Base-by-base conservation (phyloP, 768 basidiomycete species). In the Hericium rajendrae region DNA sequence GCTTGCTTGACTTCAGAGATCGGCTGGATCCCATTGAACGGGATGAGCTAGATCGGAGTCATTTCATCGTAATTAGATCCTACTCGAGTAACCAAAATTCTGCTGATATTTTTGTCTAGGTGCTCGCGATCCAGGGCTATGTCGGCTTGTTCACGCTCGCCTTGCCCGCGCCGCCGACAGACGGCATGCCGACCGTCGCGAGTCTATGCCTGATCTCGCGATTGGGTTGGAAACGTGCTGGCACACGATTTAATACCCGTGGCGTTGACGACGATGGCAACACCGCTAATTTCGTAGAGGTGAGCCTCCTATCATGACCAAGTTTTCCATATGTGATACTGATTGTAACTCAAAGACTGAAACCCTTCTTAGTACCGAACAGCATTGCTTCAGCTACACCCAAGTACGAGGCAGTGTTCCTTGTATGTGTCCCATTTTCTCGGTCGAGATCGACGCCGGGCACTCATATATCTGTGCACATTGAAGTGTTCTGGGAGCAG, bases 321-420 rank as follows among this genome's bases (percentile, higher is more conserved):
- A 6, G 6, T 32, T 32, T 32, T 4, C 32, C 32, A 32, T 32
- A 32, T 10, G 32, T 32, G 32, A 32, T 32, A 32, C 32, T 32
- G 9, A 22, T 24, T 48, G 62, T 41, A 37, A 37, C 43, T 26
- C 22, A 55, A 65, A 94, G 89, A 95, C 94, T 6, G 95, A 98
- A 72, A 88, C 89, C 0, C 76, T 97, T 28, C 82, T 98, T 67
- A 87, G 87, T 61, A 91, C 91, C 4, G 83, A 90, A 57, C 86
- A 88, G 59, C 84, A 91, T 61, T 89, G 85, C 70, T 84, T 94
- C 67, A 94, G 93, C 68, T 97, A 92, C 70, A 84, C 86, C 38
- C 94, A 98, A 79, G 83, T 94, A 49, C 85, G 97, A 61, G 97
- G 97, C 58, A 94, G 91, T 64, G 90, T 99, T 46, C 97, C 97